Conservation (phyloP, 176 grass and related monocot genomes). For the Aegilops speltoides region DNA sequence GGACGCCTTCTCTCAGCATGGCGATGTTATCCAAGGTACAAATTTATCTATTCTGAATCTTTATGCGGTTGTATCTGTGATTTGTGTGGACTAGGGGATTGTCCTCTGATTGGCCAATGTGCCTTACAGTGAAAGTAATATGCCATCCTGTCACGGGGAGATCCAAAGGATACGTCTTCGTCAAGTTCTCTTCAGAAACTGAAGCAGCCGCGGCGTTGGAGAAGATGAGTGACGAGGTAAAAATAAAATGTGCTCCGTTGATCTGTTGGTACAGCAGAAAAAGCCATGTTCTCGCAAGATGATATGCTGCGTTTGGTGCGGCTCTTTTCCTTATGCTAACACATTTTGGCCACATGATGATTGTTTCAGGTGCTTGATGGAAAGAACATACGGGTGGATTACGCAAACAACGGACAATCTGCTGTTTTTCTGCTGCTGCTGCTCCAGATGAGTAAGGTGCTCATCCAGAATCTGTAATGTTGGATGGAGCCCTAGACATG, state of each 20-base stretch:
- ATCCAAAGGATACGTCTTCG: constrained; percentile 57
- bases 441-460: background rate
- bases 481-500: too few species aligned
- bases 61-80: background rate
- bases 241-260: background rate
- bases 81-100: background rate
- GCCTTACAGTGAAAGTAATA: constrained; percentile 43
- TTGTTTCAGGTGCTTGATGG: constrained; percentile 55
- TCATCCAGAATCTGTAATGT: background rate
- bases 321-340: background rate
- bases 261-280: background rate
- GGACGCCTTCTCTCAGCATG: constrained; percentile 50
- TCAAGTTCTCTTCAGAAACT: constrained; percentile 35
- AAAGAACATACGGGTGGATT: constrained; percentile 45
- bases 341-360: background rate
- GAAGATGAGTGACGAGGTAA: constrained; percentile 45
- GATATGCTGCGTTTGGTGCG: background rate
- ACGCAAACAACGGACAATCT: constrained; percentile 35
- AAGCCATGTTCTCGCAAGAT: background rate
- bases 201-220: constrained; percentile 39
- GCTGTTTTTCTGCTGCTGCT: constrained; percentile 8
- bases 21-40: constrained; percentile 40
- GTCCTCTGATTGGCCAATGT: background rate
- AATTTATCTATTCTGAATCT: background rate
- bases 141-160: constrained; percentile 50